A percentile compares a stretch with the other conserved stretches of the same genome.
phyloP scores from a whole-genome alignment of 257 asterid genomes.

The Forsythia viridissima region DNA sequence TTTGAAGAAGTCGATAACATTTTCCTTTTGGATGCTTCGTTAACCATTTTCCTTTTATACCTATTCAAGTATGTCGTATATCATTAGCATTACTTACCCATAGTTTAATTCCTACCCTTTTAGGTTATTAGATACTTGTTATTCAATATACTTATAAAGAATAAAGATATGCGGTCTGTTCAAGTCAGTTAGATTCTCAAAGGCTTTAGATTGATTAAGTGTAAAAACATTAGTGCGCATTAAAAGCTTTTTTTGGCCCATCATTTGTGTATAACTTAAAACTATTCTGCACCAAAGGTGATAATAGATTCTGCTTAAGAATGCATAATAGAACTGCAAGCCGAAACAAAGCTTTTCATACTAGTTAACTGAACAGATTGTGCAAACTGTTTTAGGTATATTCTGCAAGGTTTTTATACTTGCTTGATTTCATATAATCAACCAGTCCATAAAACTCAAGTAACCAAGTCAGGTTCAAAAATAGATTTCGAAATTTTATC shows the following conservation, averaged over 20 bases:
- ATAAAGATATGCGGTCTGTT: neutral
- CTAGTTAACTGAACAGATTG: neutral
- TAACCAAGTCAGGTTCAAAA: conserved; percentile 2
- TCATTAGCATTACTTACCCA: neutral
- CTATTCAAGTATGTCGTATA: neutral
- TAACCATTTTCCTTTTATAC: neutral
- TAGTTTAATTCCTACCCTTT: neutral
- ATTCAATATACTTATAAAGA: neutral
- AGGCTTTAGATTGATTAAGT: neutral
- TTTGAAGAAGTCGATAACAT: neutral
- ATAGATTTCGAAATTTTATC: neutral
- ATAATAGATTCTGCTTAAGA: neutral
- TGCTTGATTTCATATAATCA: neutral
- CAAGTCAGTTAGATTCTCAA: neutral
- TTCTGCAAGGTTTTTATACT: neutral
- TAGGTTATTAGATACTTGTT: neutral
- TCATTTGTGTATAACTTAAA: neutral
- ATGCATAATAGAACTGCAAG: neutral
- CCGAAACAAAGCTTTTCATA: neutral
- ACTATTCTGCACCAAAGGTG: neutral
- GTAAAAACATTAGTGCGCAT: neutral
- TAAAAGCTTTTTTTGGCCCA: neutral
- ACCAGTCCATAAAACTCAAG: neutral
- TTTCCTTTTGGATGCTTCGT: neutral
- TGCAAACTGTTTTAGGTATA: conserved; percentile 1